Evolutionary conservation across 1,284 basidiomycete species (phyloP), one percentile per base, ranked within the genome.

Genomic region (Trichosporon ovoides): DNA sequence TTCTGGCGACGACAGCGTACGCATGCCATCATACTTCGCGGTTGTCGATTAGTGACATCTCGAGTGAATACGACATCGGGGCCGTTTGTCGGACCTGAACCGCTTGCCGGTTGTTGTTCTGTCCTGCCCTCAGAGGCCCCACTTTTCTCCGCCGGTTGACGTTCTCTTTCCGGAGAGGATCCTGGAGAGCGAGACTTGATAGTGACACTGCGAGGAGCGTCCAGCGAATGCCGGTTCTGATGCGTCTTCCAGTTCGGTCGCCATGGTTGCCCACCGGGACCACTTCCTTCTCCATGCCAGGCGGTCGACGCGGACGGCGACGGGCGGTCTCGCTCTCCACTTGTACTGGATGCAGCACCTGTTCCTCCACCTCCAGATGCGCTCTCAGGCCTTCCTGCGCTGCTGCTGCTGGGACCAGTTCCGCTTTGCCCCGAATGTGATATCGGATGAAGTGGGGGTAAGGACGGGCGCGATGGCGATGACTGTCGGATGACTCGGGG

Each of bases 1-100:
- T 72, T 73, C 59, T 72, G 70, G 49, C 68, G 61, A 20, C 71
- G 65, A 58, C 72, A 72, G 34, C 68, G 59, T 52, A 68, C 68
- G 66, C 74, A 76, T 7, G 74, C 74, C 73, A 74, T 74, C 73
- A 76, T 76, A 51, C 71, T 74, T 33, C 74, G 63, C n/a, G 74
- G 74, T 19, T 71, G 71, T 35, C 73, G 50, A 56, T 66, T 67
- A 19, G 66, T 65, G 10, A 68, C 65, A 57, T 72, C 68, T 38
- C 73, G 62, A 3, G 68, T 66, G 36, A 73, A 70, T 3, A 70
- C 63, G 20, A 61, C 54, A 28, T 63, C 61, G 1, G 50, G 40
- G 6, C 55, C 55, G 37, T 16, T 52, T 20, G 52, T 31, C 9
- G 46, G 18, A 7, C 51, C n/a, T n/a, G 56, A 33, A 13, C 55